Evolutionary conservation across 2,329 filamentous ascomycete species (phyloP).

Genomic region (Trematosphaeria pertusa): DNA sequence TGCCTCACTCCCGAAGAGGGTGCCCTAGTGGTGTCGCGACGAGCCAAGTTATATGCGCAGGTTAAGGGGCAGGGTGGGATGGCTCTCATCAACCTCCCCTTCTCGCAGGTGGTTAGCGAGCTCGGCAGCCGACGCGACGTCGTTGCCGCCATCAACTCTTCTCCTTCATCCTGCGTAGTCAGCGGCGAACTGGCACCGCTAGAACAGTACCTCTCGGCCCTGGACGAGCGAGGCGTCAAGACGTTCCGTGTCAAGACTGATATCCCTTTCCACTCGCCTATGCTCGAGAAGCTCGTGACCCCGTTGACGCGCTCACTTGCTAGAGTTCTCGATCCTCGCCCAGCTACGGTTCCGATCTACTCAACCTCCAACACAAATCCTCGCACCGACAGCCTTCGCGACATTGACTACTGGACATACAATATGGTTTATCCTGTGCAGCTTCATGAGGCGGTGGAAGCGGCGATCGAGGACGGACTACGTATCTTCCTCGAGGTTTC

Average conservation of each 20-base stretch:
- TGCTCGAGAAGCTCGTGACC: slow-evolving; percentile 39
- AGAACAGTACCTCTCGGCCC: slow-evolving; percentile 21
- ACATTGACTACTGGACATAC: slow-evolving; percentile 47
- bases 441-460: slow-evolving; percentile 45
- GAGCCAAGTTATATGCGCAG: slow-evolving; percentile 41
- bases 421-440: slow-evolving; percentile 51
- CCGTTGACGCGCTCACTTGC: slow-evolving; percentile 31
- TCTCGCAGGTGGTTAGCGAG: slow-evolving; percentile 29
- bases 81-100: slow-evolving; percentile 43
- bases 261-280: slow-evolving; percentile 52
- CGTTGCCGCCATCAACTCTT: slow-evolving; percentile 46
- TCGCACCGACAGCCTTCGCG: slow-evolving; percentile 27
- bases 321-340: slow-evolving; percentile 16
- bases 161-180: slow-evolving; percentile 47
- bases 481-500: slow-evolving; percentile 53
- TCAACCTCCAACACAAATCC: slow-evolving; percentile 44
- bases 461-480: slow-evolving; percentile 48
- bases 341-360: slow-evolving; percentile 41
- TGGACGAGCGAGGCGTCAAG: slow-evolving; percentile 36
- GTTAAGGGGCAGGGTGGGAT: slow-evolving; percentile 42
- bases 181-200: slow-evolving; percentile 34
- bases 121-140: slow-evolving; percentile 32
- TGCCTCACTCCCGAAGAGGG: slow-evolving; percentile 45
- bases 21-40: slow-evolving; percentile 41
- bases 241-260: slow-evolving; percentile 49